phyloP scores from a whole-genome alignment of 2,329 filamentous ascomycete genomes.

The Cladophialophora chaetospira region DNA sequence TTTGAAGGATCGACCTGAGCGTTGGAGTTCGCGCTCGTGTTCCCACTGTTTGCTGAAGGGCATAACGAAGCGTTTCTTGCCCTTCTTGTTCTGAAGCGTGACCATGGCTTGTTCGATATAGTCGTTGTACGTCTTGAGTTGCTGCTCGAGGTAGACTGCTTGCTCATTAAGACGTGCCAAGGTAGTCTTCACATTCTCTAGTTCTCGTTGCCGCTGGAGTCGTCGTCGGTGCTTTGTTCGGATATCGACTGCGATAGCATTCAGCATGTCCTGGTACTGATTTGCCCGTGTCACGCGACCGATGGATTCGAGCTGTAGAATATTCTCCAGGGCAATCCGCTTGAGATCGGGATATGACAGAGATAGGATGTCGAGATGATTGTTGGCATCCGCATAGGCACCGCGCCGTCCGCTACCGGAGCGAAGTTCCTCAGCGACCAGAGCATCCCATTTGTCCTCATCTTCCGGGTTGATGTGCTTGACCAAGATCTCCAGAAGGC shows the following conservation, averaged over 20 bases:
- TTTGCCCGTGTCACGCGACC: slow-evolving; percentile 85
- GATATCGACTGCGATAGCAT: slow-evolving; percentile 94
- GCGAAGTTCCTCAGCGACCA: slow-evolving; percentile 80
- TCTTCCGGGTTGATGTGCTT: slow-evolving; percentile 86
- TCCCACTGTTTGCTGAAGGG: slow-evolving; percentile 99
- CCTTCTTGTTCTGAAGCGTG: slow-evolving; percentile 95
- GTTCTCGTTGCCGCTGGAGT: slow-evolving; percentile 85
- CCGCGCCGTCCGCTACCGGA: slow-evolving; percentile 69
- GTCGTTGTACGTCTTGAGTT: slow-evolving; percentile 97
- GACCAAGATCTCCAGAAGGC: slow-evolving; percentile 92
- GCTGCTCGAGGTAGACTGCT: slow-evolving; percentile 87
- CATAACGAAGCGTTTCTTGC: slow-evolving; percentile 88
- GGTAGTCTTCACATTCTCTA: slow-evolving; percentile 63
- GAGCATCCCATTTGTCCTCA: slow-evolving; percentile 79
- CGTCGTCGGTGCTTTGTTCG: slow-evolving; percentile 92
- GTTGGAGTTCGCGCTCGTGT: slow-evolving; percentile 92
- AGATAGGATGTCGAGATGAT: slow-evolving; percentile 80
- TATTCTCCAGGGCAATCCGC: slow-evolving; percentile 88
- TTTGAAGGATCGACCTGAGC: slow-evolving; percentile 88
- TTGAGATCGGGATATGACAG: slow-evolving; percentile 93
- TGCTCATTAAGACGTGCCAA: slow-evolving; percentile 57
- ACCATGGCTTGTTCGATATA: slow-evolving; percentile 99
- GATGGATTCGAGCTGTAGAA: slow-evolving; percentile 81
- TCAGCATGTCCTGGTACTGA: slow-evolving; percentile 95
- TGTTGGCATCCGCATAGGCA: slow-evolving; percentile 85